These are phyloP conservation scores for Vitis riparia DNA, from an alignment of 164 flowering plant genomes.

Conservation along the genomic window DNA sequence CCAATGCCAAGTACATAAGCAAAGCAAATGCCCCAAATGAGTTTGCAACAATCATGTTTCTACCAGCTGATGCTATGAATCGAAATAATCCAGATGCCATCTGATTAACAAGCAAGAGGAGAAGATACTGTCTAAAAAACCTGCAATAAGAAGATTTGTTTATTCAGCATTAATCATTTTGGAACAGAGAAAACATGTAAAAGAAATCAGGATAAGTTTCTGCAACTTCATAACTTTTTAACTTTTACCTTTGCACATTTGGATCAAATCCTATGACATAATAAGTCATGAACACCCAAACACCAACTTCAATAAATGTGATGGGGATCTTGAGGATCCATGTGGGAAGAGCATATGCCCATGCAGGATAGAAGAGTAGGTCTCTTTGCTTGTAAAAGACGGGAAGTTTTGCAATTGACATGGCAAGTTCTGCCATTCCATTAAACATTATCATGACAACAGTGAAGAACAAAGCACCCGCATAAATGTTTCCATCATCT, in stretches of 20 bases:
- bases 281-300: constrained; percentile 47
- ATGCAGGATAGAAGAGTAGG: constrained; percentile 48
- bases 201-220: too few relatives aligned
- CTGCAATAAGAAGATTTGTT: constrained; percentile 24
- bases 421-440: constrained; percentile 45
- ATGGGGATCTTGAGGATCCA: constrained; percentile 60
- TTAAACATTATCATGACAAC: constrained; percentile 39
- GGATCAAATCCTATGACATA: constrained; percentile 60
- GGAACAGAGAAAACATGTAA: too few relatives aligned
- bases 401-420: constrained; percentile 51
- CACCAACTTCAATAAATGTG: constrained; percentile 36
- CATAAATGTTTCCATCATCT: constrained; percentile 33
- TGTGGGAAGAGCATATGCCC: constrained; percentile 53
- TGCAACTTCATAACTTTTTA: too few relatives aligned
- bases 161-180: too few relatives aligned
- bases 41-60: constrained; percentile 51
- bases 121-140: constrained; percentile 41
- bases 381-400: constrained; percentile 60
- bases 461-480: constrained; percentile 46
- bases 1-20: constrained; percentile 32
- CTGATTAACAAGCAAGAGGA: constrained; percentile 39
- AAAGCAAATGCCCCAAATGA: constrained; percentile 45
- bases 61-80: constrained; percentile 35
- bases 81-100: constrained; percentile 51
- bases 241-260: constrained; percentile 38